phyloP scores from a whole-genome alignment of 257 asterid genomes.

The Lycium ferocissimum region DNA sequence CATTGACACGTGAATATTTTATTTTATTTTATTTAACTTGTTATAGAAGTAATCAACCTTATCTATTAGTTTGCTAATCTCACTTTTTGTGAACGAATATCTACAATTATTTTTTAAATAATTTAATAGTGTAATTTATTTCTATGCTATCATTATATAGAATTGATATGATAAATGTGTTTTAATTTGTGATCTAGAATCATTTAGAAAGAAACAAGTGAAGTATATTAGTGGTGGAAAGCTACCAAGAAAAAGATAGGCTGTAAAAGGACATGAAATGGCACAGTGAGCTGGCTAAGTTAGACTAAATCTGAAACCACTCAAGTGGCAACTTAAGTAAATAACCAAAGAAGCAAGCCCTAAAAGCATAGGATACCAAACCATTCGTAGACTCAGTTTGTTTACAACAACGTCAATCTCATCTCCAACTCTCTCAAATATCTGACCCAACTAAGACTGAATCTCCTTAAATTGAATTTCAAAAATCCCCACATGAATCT shows the following conservation, averaged over 20 bases:
- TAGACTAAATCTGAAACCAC: constrained; percentile 1
- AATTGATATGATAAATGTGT: neutral
- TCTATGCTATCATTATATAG: neutral
- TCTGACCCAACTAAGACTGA: neutral
- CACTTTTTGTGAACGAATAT: neutral
- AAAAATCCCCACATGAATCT: neutral
- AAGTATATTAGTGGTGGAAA: neutral
- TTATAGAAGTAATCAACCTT: no score
- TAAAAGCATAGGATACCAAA: constrained; percentile 16
- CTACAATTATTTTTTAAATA: neutral
- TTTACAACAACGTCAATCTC: neutral
- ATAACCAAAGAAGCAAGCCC: neutral
- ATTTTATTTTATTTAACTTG: neutral
- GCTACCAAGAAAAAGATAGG: neutral
- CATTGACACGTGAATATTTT: neutral
- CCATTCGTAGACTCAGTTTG: neutral
- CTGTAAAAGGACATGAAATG: neutral
- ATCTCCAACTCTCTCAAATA: neutral
- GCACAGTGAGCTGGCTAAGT: constrained; percentile 23
- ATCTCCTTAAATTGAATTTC: neutral
- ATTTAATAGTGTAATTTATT: neutral
- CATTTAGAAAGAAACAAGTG: neutral
- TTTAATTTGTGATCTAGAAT: neutral
- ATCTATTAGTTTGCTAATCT: neutral
- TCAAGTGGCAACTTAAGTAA: constrained; percentile 24